These are phyloP conservation scores for Panaeolus cyanescens DNA, from an alignment of 768 basidiomycete genomes.

Conservation along the genomic window DNA sequence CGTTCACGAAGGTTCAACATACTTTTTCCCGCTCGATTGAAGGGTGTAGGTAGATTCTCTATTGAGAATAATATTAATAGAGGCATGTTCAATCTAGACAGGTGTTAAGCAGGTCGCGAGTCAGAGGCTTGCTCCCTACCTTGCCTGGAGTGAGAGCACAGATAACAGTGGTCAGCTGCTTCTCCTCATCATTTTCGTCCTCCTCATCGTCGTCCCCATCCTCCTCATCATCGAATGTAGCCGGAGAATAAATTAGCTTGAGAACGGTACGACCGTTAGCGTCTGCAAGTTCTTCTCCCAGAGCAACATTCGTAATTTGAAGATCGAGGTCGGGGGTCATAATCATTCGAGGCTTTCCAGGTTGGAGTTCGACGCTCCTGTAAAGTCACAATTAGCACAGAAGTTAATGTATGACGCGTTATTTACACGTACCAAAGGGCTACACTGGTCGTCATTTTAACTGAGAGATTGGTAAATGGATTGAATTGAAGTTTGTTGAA, in stretches of 20 bases:
- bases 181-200: slow-evolving; percentile 37
- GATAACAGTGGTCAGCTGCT: slow-evolving; percentile 49
- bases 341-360: slow-evolving; percentile 59
- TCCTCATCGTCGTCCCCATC: slow-evolving; percentile 49
- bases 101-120: slow-evolving; percentile 5
- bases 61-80: slow-evolving; percentile 70
- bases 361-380: slow-evolving; percentile 65
- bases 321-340: slow-evolving; percentile 62
- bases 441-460: slow-evolving; percentile 58
- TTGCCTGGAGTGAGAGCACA: slow-evolving; percentile 83
- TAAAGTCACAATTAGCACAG: slow-evolving; percentile 8
- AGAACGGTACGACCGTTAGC: slow-evolving; percentile 60
- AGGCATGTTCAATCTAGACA: slow-evolving; percentile 73
- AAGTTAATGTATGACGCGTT: slow-evolving; percentile 17
- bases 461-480: slow-evolving; percentile 13
- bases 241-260: slow-evolving; percentile 56
- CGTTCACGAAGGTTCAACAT: slow-evolving; percentile 15
- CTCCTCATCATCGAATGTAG: slow-evolving; percentile 37
- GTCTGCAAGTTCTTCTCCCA: slow-evolving; percentile 74
- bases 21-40: slow-evolving; percentile 85
- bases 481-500: slow-evolving; percentile 18
- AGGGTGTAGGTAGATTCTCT: slow-evolving; percentile 67
- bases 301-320: slow-evolving; percentile 79
- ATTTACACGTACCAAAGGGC: slow-evolving; percentile 62
- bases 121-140: slow-evolving; percentile 41